Evolutionary conservation across 805 yeast species (phyloP).

Genomic region (Pichia manshurica): DNA sequence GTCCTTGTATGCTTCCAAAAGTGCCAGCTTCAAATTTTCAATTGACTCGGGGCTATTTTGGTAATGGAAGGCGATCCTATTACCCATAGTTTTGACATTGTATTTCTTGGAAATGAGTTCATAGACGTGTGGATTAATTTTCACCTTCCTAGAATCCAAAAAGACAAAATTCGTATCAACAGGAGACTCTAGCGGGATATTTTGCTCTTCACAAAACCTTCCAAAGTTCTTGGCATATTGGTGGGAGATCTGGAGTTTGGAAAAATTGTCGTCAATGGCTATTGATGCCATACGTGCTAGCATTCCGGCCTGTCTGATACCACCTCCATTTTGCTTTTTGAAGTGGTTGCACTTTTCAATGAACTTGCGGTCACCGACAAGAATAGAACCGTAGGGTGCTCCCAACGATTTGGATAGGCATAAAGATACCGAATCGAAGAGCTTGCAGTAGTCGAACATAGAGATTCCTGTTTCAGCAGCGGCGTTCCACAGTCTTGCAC

Average conservation of each 20-base stretch:
- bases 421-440: slow-evolving; percentile 84
- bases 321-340: slow-evolving; percentile 91
- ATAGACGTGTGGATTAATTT: slow-evolving; percentile 46
- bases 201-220: slow-evolving; percentile 44
- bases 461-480: slow-evolving; percentile 64
- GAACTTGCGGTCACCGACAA: slow-evolving; percentile 60
- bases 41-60: slow-evolving; percentile 53
- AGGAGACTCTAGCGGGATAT: slow-evolving; percentile 60
- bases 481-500: slow-evolving; percentile 92
- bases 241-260: slow-evolving; percentile 47
- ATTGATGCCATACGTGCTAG: slow-evolving; percentile 71
- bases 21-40: slow-evolving; percentile 49
- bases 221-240: slow-evolving; percentile 44
- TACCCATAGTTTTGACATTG: slow-evolving; percentile 62
- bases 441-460: slow-evolving; percentile 60
- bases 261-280: slow-evolving; percentile 70
- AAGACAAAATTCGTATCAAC: slow-evolving; percentile 82
- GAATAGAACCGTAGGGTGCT: slow-evolving; percentile 87
- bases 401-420: slow-evolving; percentile 88
- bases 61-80: slow-evolving; percentile 76
- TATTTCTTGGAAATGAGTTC: slow-evolving; percentile 41
- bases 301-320: slow-evolving; percentile 83
- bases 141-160: slow-evolving; percentile 48
- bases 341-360: slow-evolving; percentile 75
- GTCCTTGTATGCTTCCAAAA: slow-evolving; percentile 52